A percentile compares a stretch with the other conserved stretches of the same genome.
phyloP scores from a whole-genome alignment of 305 asterid species.

The Fraxinus greggii region DNA sequence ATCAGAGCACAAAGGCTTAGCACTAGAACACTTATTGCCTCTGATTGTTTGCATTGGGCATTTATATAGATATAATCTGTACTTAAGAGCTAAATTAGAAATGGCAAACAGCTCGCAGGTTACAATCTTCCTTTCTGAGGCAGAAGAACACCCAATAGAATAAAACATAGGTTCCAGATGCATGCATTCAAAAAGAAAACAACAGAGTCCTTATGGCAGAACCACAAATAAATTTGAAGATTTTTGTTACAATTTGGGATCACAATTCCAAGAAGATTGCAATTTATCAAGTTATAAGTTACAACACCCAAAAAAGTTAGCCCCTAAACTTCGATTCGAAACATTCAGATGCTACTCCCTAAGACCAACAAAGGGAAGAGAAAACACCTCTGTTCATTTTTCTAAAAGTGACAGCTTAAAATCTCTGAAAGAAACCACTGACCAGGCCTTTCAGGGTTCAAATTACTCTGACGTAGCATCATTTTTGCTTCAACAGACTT shows the following conservation, averaged over 20 bases:
- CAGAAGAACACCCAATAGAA: background rate
- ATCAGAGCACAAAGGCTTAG: background rate
- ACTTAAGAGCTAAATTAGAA: background rate
- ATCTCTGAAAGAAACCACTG: constrained; percentile 19
- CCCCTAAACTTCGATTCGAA: constrained; percentile 1
- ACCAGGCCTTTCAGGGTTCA: constrained; percentile 97
- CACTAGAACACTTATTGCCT: background rate
- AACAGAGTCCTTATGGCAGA: background rate
- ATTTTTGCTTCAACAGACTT: constrained; percentile 77
- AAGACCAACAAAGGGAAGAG: background rate
- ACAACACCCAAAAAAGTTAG: background rate
- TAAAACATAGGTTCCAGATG: background rate
- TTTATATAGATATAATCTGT: background rate
- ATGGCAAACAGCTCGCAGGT: background rate
- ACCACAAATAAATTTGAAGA: background rate
- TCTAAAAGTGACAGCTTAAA: background rate
- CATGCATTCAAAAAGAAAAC: background rate
- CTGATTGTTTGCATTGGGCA: background rate
- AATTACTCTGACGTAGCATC: constrained; percentile 68
- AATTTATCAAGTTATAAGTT: background rate
- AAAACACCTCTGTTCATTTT: background rate
- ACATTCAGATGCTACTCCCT: background rate
- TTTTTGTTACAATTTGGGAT: background rate
- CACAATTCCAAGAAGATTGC: background rate
- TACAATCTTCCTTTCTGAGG: background rate